Evolutionary conservation across 805 yeast species (phyloP).

Genomic region (Blastobotrys muscicola): DNA sequence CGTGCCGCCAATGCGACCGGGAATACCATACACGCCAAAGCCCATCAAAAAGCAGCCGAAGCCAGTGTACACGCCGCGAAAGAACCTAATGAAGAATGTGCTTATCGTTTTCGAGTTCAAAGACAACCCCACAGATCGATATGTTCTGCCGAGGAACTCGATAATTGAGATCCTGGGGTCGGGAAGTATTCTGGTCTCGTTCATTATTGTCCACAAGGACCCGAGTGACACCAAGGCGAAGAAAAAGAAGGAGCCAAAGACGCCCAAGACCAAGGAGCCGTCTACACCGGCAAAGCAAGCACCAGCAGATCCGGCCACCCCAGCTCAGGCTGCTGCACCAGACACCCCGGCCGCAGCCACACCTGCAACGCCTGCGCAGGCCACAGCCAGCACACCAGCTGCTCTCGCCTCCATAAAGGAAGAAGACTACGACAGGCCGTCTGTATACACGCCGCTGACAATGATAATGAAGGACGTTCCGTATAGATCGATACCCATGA

Average conservation of each 20-base stretch:
- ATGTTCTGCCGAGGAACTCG: conserved; percentile 64
- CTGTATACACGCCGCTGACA: conserved; percentile 49
- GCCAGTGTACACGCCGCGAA: conserved; percentile 31
- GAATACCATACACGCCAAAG: conserved; percentile 14
- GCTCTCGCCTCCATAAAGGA: background rate
- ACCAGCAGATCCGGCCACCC: conserved; percentile 5
- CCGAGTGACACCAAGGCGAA: conserved; percentile 21
- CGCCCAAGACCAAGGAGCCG: background rate
- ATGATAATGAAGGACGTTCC: conserved; percentile 60
- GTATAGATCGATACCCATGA: conserved; percentile 49
- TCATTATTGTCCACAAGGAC: conserved; percentile 25
- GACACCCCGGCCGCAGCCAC: background rate
- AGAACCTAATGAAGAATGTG: conserved; percentile 50
- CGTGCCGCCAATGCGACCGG: conserved; percentile 8
- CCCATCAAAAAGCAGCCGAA: conserved; percentile 10
- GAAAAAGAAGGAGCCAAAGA: conserved; percentile 1
- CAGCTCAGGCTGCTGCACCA: background rate
- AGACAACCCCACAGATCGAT: conserved; percentile 71
- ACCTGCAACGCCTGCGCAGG: background rate
- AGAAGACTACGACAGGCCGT: conserved; percentile 1
- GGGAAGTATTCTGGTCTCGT: conserved; percentile 31
- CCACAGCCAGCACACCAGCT: background rate
- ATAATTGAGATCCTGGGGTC: conserved; percentile 45
- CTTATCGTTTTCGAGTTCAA: conserved; percentile 76
- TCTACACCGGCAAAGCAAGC: conserved; percentile 2